Evolutionary conservation across 2,329 filamentous ascomycete genomes (phyloP).

Genomic region (Alternaria atra): DNA sequence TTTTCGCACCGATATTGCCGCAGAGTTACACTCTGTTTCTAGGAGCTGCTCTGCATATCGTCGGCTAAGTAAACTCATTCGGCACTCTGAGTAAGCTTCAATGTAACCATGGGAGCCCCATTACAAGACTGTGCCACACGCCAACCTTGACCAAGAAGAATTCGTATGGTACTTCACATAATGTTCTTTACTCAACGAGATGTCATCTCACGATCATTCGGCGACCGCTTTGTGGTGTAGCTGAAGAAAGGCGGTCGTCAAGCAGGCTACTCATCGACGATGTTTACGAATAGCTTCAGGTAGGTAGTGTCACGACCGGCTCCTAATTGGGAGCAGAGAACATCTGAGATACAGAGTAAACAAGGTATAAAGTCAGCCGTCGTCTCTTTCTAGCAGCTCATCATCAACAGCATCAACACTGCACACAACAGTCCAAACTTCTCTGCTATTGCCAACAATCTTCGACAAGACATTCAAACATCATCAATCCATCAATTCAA

Average conservation of each 20-base stretch:
- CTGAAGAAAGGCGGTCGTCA: constrained; percentile 9
- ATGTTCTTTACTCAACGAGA: not conserved
- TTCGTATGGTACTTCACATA: not conserved
- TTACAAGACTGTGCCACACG: constrained; percentile 5
- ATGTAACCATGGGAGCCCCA: not conserved
- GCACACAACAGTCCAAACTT: constrained; percentile 11
- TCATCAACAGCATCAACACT: constrained; percentile 5
- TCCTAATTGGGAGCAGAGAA: not conserved
- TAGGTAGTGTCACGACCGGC: not conserved
- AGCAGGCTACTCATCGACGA: not conserved
- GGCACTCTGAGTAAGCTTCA: not conserved
- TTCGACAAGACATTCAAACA: not conserved
- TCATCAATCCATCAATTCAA: not conserved
- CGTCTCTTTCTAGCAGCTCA: constrained; percentile 1
- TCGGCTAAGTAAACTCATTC: not conserved
- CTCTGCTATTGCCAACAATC: not conserved
- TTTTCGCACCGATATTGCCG: not conserved
- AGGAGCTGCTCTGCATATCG: not conserved
- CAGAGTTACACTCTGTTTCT: too few relatives aligned
- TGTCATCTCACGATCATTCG: not conserved
- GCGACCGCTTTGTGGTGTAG: not conserved
- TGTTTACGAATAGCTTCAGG: constrained; percentile 9
- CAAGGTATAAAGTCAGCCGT: constrained; percentile 7
- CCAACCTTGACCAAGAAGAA: constrained; percentile 4
- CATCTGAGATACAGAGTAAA: not conserved